A percentile compares a stretch with the other conserved stretches of the same genome.
Conservation (phyloP, 257 asterid genomes). For the Cruciata laevipes region DNA sequence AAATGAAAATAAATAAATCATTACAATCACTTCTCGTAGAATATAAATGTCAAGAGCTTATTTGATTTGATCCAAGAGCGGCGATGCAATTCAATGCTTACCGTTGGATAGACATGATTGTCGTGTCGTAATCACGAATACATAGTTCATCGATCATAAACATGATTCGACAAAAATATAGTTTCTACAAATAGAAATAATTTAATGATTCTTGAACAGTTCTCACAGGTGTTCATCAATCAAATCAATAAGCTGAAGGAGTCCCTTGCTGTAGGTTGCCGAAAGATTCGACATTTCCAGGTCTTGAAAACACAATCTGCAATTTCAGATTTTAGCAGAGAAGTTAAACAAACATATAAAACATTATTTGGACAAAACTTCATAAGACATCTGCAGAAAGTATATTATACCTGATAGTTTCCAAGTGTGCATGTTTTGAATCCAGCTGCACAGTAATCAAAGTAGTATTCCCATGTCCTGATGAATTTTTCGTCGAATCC, state of each 20-base stretch:
- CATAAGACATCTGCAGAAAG: neutral
- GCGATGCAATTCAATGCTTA: no score
- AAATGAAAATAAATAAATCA: no score
- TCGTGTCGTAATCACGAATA: neutral
- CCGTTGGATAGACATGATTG: no score
- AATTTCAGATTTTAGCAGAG: neutral
- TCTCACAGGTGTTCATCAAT: neutral
- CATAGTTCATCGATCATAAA: no score
- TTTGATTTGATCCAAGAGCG: no score
- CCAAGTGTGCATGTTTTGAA: slow-evolving; percentile 86
- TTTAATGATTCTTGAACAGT: neutral
- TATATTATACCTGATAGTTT: slow-evolving; percentile 56
- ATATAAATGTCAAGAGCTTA: no score
- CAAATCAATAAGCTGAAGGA: slow-evolving; percentile 39
- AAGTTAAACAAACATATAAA: neutral
- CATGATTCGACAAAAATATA: no score
- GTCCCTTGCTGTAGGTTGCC: slow-evolving; percentile 53
- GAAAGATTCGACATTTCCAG: slow-evolving; percentile 68
- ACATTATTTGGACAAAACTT: neutral
- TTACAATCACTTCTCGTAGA: no score
- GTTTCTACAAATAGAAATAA: neutral
- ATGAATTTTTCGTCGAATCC: slow-evolving; percentile 88
- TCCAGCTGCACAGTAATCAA: slow-evolving; percentile 91
- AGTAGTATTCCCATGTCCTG: slow-evolving; percentile 97
- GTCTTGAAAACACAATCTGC: slow-evolving; percentile 78